Evolutionary conservation across 1,284 basidiomycete species (phyloP).

Genomic region (Microbotryum lychnidis-dioicae): DNA sequence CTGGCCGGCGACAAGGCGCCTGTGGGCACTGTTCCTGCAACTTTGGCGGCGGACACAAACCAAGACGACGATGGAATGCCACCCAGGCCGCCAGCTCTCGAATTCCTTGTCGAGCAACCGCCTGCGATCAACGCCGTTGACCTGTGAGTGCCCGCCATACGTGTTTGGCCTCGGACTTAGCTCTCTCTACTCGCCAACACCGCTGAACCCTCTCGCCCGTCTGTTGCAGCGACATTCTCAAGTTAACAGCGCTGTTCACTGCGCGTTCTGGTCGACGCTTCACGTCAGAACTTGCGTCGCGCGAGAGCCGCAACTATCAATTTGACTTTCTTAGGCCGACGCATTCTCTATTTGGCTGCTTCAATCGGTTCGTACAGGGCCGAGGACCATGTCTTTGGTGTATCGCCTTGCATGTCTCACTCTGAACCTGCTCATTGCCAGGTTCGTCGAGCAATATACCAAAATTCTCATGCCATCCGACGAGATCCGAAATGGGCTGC

Average conservation of each 20-base stretch:
- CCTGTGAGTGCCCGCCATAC: slow-evolving; percentile 53
- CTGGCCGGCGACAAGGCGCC: slow-evolving; percentile 29
- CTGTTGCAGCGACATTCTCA: slow-evolving; percentile 40
- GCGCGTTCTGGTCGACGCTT: slow-evolving; percentile 84
- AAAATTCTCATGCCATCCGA: slow-evolving; percentile 78
- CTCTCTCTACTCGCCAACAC: slow-evolving; percentile 4
- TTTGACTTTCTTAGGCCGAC: slow-evolving; percentile 95
- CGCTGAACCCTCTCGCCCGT: slow-evolving; percentile 17
- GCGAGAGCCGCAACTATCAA: slow-evolving; percentile 90
- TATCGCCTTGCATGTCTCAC: neutral
- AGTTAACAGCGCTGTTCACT: slow-evolving; percentile 86
- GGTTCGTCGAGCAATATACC: slow-evolving; percentile 87
- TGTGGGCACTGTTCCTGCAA: too few species aligned
- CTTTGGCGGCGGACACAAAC: slow-evolving; percentile 35
- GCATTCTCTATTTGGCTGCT: slow-evolving; percentile 92
- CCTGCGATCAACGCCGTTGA: slow-evolving; percentile 86
- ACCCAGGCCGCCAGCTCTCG: slow-evolving; percentile 60
- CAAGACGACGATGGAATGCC: slow-evolving; percentile 42
- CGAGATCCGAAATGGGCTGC: slow-evolving; percentile 61
- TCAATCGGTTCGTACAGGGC: slow-evolving; percentile 55
- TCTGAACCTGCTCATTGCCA: neutral
- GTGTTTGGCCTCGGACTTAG: slow-evolving; percentile 3
- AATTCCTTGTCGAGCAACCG: slow-evolving; percentile 73
- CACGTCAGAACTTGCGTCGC: slow-evolving; percentile 70
- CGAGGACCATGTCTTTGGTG: neutral